Evolutionary conservation across 805 yeast species (phyloP).

Genomic region (Yarrowia sp.): DNA sequence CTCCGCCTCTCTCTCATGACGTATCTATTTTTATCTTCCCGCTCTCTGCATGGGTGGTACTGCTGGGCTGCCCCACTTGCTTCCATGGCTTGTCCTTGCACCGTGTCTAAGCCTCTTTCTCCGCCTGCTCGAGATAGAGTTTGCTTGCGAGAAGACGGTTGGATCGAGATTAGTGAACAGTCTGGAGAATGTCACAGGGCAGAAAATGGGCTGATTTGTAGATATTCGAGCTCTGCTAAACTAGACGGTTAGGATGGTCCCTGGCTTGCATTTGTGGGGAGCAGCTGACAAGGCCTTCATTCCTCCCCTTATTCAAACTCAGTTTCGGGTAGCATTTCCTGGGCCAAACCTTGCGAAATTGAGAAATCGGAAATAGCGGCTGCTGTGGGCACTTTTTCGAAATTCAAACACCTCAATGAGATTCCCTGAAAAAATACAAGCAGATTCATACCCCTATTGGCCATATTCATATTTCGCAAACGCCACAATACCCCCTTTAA

Average conservation of each 20-base stretch:
- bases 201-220: too few relatives aligned
- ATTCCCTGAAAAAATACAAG: too few relatives aligned
- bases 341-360: neutral
- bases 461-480: too few relatives aligned
- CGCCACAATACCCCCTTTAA: neutral
- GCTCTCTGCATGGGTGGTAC: neutral
- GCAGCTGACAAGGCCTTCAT: neutral
- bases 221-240: neutral
- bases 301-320: constrained; percentile 7
- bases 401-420: too few relatives aligned
- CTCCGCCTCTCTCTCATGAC: constrained; percentile 1
- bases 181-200: too few relatives aligned
- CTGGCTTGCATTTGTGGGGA: too few relatives aligned
- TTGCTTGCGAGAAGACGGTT: neutral
- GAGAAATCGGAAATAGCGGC: neutral
- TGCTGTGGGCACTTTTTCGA: too few relatives aligned
- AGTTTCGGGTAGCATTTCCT: neutral
- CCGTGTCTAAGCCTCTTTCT: constrained; percentile 15
- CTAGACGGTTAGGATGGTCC: neutral
- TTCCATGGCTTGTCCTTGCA: constrained; percentile 12
- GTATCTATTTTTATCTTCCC: constrained; percentile 5
- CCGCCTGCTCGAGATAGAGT: neutral
- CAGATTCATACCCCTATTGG: too few relatives aligned
- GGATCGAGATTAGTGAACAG: neutral
- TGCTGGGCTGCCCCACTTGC: constrained; percentile 19